phyloP scores from a whole-genome alignment of 305 asterid species.

The Fraxinus dipetala region DNA sequence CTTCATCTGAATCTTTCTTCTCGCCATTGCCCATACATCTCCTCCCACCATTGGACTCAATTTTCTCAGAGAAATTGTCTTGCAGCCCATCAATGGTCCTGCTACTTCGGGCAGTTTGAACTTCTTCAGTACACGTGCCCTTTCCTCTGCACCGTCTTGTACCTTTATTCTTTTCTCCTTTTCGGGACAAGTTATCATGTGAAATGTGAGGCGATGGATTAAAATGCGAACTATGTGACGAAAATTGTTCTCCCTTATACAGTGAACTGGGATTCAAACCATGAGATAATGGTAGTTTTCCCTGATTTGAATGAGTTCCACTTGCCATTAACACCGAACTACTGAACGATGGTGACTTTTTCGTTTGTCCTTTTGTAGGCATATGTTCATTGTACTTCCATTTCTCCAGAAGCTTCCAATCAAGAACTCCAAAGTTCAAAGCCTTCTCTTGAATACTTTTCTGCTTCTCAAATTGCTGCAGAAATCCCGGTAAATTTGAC shows the following conservation, averaged over 20 bases:
- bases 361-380: constrained; percentile 46
- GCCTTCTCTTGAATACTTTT: constrained; percentile 70
- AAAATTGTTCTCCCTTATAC: constrained; percentile 26
- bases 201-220: constrained; percentile 34
- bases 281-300: constrained; percentile 29
- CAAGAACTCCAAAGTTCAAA: constrained; percentile 89
- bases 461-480: constrained; percentile 60
- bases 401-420: constrained; percentile 80
- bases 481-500: constrained; percentile 87
- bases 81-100: constrained; percentile 34
- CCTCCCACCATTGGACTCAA: constrained; percentile 27
- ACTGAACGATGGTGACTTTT: constrained; percentile 34
- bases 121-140: constrained; percentile 33
- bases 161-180: neutral
- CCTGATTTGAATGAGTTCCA: constrained; percentile 35
- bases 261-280: constrained; percentile 28
- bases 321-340: constrained; percentile 33
- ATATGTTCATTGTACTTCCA: constrained; percentile 74
- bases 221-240: constrained; percentile 28
- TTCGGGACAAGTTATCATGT: constrained; percentile 11
- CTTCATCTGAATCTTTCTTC: constrained; percentile 37
- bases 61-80: constrained; percentile 31
- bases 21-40: constrained; percentile 31
- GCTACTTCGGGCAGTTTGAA: constrained; percentile 27
- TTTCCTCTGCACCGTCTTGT: constrained; percentile 36